Evolutionary conservation across 768 basidiomycete species (phyloP).

Genomic region (Epithele typhae): DNA sequence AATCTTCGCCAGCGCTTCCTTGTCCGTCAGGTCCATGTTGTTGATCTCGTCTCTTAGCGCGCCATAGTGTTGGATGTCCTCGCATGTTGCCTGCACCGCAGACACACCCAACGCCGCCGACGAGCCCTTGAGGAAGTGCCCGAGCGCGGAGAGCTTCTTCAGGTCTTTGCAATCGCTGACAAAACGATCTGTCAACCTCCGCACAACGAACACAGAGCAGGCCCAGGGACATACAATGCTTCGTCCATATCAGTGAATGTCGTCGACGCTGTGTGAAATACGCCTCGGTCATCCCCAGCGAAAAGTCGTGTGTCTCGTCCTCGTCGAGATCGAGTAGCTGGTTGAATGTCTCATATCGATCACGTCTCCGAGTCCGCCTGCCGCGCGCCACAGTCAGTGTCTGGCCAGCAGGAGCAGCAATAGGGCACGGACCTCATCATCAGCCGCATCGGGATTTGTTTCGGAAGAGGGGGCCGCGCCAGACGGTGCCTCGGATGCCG

Average conservation of each 20-base stretch:
- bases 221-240: constrained; percentile 58
- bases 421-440: constrained; percentile 5
- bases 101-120: constrained; percentile 88
- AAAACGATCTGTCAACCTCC: no score
- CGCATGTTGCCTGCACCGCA: constrained; percentile 81
- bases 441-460: constrained; percentile 3
- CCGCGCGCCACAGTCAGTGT: constrained; percentile 7
- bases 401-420: neutral
- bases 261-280: constrained; percentile 75
- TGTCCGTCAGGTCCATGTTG: constrained; percentile 36
- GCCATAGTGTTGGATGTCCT: constrained; percentile 88
- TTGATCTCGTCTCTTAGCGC: constrained; percentile 56
- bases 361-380: constrained; percentile 25
- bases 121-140: constrained; percentile 97
- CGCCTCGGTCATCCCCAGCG: constrained; percentile 67
- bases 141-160: constrained; percentile 60
- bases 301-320: constrained; percentile 73
- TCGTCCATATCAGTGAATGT: constrained; percentile 80
- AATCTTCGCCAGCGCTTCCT: constrained; percentile 59
- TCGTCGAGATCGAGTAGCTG: constrained; percentile 95
- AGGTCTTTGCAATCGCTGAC: constrained; percentile 60
- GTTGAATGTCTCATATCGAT: constrained; percentile 78
- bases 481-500: neutral
- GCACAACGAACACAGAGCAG: neutral
- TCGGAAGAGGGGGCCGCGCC: neutral